phyloP scores from a whole-genome alignment of 768 basidiomycete genomes.

The Tricholoma terreum region DNA sequence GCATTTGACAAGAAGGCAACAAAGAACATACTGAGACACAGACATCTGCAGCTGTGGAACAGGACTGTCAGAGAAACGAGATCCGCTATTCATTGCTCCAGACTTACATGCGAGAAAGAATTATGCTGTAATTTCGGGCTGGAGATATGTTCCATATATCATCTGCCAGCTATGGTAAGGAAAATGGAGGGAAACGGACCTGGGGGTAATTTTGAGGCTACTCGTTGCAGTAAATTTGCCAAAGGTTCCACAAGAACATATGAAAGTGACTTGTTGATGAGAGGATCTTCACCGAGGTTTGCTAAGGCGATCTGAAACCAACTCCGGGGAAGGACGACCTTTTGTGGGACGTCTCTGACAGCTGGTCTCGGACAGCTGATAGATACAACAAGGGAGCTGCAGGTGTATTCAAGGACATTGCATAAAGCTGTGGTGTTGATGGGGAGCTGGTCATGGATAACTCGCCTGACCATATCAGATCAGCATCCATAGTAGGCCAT shows the following conservation, averaged over 20 bases:
- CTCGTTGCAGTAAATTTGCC: conserved; percentile 19
- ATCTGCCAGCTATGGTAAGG: neutral
- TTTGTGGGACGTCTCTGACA: conserved; percentile 31
- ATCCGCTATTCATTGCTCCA: neutral
- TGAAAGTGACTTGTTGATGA: neutral
- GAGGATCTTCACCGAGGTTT: conserved; percentile 8
- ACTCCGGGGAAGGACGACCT: conserved; percentile 48
- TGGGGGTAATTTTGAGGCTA: conserved; percentile 24
- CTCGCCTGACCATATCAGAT: conserved; percentile 35
- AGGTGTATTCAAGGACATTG: conserved; percentile 46
- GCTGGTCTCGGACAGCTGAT: neutral
- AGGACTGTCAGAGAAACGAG: neutral
- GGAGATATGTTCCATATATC: conserved; percentile 11
- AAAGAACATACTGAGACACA: conserved; percentile 41
- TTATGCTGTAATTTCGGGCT: conserved; percentile 31
- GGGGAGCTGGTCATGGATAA: conserved; percentile 32
- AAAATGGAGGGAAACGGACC: conserved; percentile 17
- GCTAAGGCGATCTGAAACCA: conserved; percentile 38
- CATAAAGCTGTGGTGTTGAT: conserved; percentile 49
- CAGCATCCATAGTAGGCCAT: no score
- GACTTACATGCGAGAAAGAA: conserved; percentile 47
- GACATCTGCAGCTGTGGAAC: conserved; percentile 39
- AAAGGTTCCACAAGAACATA: conserved; percentile 18
- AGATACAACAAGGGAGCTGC: conserved; percentile 36
- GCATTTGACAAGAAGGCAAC: neutral